These are phyloP conservation scores for Cryptococcus sp. DNA, from an alignment of 1,284 basidiomycete genomes.

Conservation along the genomic window DNA sequence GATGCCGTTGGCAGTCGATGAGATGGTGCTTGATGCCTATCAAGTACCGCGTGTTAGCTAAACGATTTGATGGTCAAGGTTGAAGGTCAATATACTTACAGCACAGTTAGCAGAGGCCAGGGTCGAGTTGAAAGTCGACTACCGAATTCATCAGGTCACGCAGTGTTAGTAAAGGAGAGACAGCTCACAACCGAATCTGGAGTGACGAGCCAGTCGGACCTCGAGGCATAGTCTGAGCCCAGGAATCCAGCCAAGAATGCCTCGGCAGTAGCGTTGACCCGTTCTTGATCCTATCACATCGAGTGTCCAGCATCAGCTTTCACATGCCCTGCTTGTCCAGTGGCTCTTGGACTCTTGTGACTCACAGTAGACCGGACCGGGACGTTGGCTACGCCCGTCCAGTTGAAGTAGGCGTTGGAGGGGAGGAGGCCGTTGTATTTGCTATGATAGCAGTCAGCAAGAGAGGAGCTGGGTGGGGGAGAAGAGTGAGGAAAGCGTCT, in stretches of 20 bases:
- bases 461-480: not conserved
- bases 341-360: not conserved
- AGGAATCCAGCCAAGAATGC: conserved; percentile 3
- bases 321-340: no score
- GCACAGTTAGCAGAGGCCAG: conserved; percentile 1
- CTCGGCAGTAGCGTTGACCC: conserved; percentile 2
- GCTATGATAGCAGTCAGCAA: not conserved
- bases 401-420: conserved; percentile 4
- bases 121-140: conserved; percentile 6
- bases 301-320: not conserved
- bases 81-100: not conserved
- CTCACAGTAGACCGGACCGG: conserved; percentile 4
- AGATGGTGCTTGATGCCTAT: conserved; percentile 1
- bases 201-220: conserved; percentile 3
- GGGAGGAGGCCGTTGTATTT: conserved; percentile 2
- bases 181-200: conserved; percentile 1
- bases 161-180: not conserved
- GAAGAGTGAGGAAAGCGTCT: not conserved
- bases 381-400: conserved; percentile 1
- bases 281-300: not conserved
- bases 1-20: not conserved
- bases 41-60: not conserved
- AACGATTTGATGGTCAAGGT: not conserved
- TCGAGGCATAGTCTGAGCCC: not conserved
- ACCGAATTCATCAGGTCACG: not conserved